Evolutionary conservation across 768 basidiomycete genomes (phyloP).

Genomic region (Boletus sp.): DNA sequence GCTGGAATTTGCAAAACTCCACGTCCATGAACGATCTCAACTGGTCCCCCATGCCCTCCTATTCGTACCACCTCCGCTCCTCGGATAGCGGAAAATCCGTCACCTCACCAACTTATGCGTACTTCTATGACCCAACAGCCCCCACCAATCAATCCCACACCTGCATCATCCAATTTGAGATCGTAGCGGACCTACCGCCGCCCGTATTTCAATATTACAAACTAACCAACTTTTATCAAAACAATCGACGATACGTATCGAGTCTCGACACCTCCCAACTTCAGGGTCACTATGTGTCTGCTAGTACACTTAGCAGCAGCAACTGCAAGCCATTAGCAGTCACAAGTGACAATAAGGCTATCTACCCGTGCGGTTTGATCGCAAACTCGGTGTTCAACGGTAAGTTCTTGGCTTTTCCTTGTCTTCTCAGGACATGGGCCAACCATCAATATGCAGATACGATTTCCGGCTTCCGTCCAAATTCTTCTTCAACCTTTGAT

Average conservation of each 20-base stretch:
- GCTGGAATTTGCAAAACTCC: conserved; percentile 59
- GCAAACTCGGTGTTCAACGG: conserved; percentile 98
- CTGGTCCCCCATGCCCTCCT: conserved; percentile 60
- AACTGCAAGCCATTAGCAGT: conserved; percentile 89
- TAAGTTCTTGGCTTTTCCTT: conserved; percentile 30
- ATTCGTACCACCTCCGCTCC: conserved; percentile 63
- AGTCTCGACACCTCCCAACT: conserved; percentile 85
- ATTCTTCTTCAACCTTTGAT: conserved; percentile 36
- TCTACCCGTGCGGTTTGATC: conserved; percentile 96
- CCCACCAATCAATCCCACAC: conserved; percentile 48
- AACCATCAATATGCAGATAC: conserved; percentile 58
- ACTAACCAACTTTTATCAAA: conserved; percentile 95
- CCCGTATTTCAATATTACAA: conserved; percentile 95
- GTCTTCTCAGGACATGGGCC: neutral
- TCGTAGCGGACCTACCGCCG: conserved; percentile 72
- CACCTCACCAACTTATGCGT: conserved; percentile 70
- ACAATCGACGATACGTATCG: conserved; percentile 96
- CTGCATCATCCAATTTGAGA: conserved; percentile 79
- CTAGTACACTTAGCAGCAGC: conserved; percentile 52
- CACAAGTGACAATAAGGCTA: conserved; percentile 45
- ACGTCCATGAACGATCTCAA: conserved; percentile 31
- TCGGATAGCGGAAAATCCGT: conserved; percentile 48
- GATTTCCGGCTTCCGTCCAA: conserved; percentile 58
- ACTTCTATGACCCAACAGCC: conserved; percentile 50
- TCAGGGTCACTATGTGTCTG: conserved; percentile 61